A percentile compares a stretch with the other conserved stretches of the same genome.
phyloP scores from a whole-genome alignment of 2,329 filamentous ascomycete species.

The Cercospora sesami region DNA sequence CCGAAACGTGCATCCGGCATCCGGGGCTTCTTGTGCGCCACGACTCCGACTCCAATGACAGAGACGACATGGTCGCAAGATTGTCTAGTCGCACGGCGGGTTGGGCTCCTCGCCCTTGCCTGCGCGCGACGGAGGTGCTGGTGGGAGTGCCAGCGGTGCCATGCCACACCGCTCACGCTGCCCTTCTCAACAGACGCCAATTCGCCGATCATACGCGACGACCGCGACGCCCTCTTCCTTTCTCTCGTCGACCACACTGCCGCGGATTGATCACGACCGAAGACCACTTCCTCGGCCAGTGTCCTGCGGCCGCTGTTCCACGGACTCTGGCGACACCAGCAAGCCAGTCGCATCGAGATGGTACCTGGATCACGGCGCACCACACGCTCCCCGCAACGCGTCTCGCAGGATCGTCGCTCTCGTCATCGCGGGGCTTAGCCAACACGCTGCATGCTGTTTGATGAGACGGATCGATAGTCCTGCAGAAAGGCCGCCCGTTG shows the following conservation, averaged over 20 bases:
- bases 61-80: neutral
- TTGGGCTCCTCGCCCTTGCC: neutral
- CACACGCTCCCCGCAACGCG: neutral
- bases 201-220: neutral
- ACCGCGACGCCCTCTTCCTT: neutral
- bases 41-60: neutral
- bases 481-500: conserved; percentile 4
- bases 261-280: neutral
- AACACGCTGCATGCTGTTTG: conserved; percentile 2
- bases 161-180: neutral
- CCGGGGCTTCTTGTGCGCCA: neutral
- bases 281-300: neutral
- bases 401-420: neutral
- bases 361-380: conserved; percentile 5
- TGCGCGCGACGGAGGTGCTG: neutral
- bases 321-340: neutral
- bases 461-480: conserved; percentile 6
- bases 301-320: neutral
- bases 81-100: neutral
- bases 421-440: conserved; percentile 8
- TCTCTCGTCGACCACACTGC: neutral
- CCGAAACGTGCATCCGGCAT: neutral
- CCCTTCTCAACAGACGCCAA: neutral
- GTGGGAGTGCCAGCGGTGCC: neutral
- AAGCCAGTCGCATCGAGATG: neutral